These are phyloP conservation scores for Paradendryphiella salina DNA, from an alignment of 2,329 filamentous ascomycete genomes.

Conservation along the genomic window DNA sequence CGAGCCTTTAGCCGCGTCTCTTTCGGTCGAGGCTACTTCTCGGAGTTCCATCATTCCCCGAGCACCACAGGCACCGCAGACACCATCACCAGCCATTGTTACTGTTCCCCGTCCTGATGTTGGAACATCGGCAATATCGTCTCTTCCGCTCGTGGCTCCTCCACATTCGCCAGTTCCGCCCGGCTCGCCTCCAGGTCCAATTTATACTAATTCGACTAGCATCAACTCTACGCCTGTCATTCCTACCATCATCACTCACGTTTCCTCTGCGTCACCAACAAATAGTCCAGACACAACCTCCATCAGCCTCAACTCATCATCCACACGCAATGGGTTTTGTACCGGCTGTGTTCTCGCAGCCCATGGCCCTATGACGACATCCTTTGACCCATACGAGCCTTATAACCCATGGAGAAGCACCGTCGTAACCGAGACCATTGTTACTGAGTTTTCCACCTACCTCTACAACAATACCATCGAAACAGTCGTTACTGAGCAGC, in stretches of 20 bases:
- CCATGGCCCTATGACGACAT: constrained; percentile 28
- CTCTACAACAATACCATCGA: constrained; percentile 31
- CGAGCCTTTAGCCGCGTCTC: not conserved
- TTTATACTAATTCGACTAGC: not conserved
- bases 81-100: not conserved
- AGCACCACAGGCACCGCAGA: constrained; percentile 1
- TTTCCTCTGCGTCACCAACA: not conserved
- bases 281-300: not conserved
- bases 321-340: constrained; percentile 16
- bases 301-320: not conserved
- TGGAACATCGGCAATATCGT: not conserved
- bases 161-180: not conserved
- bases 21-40: not conserved
- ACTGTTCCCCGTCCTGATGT: not conserved
- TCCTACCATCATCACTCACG: not conserved
- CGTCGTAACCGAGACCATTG: constrained; percentile 33
- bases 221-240: not conserved
- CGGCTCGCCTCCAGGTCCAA: not conserved
- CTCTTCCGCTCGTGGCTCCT: not conserved
- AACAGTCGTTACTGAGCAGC: constrained; percentile 27
- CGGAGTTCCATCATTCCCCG: not conserved
- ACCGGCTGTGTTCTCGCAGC: constrained; percentile 41
- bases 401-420: constrained; percentile 25
- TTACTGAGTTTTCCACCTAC: constrained; percentile 33
- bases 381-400: constrained; percentile 9